phyloP scores from a whole-genome alignment of 2,329 filamentous ascomycete species.

The Tolypocladium endophyticum region DNA sequence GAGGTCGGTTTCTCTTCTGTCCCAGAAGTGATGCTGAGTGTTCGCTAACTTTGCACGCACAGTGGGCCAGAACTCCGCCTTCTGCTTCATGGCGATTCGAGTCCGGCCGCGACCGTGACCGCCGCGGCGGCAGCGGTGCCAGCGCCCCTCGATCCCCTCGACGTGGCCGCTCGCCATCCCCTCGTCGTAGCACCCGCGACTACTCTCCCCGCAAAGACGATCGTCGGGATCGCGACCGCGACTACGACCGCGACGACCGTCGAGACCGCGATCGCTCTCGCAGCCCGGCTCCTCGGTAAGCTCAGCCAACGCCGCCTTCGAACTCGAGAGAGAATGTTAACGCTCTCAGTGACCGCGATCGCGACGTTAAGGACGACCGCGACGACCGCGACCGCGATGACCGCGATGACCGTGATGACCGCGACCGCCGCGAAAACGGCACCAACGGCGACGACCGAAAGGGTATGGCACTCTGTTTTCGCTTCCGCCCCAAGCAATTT shows the following conservation, averaged over 20 bases:
- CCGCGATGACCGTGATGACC: conserved; percentile 51
- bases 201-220: conserved; percentile 87
- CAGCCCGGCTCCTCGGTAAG: conserved; percentile 54
- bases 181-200: conserved; percentile 65
- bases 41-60: conserved; percentile 3
- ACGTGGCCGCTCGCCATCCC: conserved; percentile 64
- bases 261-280: conserved; percentile 68
- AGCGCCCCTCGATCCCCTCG: conserved; percentile 47
- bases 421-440: conserved; percentile 64
- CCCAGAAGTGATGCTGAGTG: neutral
- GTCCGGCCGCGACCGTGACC: conserved; percentile 70
- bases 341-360: conserved; percentile 37
- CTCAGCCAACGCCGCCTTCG: neutral
- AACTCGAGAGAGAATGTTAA: conserved; percentile 13
- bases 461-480: conserved; percentile 42
- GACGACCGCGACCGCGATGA: conserved; percentile 68
- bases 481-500: neutral
- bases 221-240: conserved; percentile 55
- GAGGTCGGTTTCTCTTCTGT: conserved; percentile 51
- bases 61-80: conserved; percentile 98
- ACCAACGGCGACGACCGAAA: conserved; percentile 86
- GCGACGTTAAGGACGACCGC: conserved; percentile 52
- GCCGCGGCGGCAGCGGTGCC: conserved; percentile 29
- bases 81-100: conserved; percentile 98
- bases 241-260: conserved; percentile 61